Percentiles rank a stretch among this genome's conserved stretches.
These are phyloP conservation scores for Podila epigama DNA, from an alignment of 192 early-diverging fungal species.

Conservation along the genomic window DNA sequence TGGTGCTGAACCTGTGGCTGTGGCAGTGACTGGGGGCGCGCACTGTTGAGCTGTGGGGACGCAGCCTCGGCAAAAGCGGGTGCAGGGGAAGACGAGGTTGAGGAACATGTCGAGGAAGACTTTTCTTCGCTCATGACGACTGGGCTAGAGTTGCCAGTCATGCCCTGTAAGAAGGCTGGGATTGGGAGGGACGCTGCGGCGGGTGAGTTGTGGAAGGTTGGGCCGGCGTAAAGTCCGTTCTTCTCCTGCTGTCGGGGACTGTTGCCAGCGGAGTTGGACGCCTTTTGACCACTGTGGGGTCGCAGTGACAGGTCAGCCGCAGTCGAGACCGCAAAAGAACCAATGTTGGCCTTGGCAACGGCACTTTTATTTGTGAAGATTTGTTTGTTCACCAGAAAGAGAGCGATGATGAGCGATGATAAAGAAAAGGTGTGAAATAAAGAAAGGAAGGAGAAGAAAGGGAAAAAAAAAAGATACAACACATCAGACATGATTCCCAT, in stretches of 20 bases:
- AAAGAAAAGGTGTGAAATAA: background rate
- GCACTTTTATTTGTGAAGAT: no score
- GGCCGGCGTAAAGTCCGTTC: constrained; percentile 57
- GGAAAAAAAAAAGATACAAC: background rate
- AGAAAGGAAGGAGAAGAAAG: background rate
- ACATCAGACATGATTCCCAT: background rate
- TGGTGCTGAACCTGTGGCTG: no score
- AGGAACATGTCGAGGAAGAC: background rate
- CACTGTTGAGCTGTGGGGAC: constrained; percentile 38
- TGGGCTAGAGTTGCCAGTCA: constrained; percentile 16
- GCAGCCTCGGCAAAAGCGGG: constrained; percentile 35
- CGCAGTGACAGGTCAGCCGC: background rate
- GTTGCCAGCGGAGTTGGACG: constrained; percentile 2
- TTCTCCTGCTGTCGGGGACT: constrained; percentile 29
- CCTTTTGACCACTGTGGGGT: background rate
- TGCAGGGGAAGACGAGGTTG: constrained; percentile 1
- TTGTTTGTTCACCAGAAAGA: no score
- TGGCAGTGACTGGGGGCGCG: constrained; percentile 7
- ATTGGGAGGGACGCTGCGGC: constrained; percentile 61
- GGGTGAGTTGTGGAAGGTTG: constrained; percentile 65
- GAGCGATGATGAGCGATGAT: background rate
- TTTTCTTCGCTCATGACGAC: no score
- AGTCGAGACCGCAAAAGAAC: background rate
- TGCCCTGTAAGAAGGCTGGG: constrained; percentile 49
- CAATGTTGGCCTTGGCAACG: no score